phyloP scores from a whole-genome alignment of 1,284 basidiomycete genomes.

The Pterula multifida region DNA sequence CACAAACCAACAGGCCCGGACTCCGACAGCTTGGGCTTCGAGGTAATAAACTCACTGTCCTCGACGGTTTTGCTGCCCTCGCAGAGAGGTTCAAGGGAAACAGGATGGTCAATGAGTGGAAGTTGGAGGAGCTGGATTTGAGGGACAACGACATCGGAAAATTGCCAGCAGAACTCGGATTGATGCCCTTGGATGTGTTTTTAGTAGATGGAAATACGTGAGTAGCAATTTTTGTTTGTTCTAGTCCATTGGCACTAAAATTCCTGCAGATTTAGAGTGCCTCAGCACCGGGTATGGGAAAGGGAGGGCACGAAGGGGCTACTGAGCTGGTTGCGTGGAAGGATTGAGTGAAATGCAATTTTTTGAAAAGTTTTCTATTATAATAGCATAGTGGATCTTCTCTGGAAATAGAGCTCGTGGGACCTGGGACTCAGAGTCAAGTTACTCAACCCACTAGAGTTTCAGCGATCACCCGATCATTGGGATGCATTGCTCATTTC shows the following conservation, averaged over 20 bases:
- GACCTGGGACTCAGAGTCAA: too few species aligned
- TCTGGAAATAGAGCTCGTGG: too few species aligned
- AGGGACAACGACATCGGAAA: constrained; percentile 66
- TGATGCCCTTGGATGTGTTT: constrained; percentile 65
- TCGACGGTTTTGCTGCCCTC: constrained; percentile 49
- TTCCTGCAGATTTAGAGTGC: constrained; percentile 58
- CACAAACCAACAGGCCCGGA: constrained; percentile 28
- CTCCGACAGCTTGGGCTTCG: constrained; percentile 51
- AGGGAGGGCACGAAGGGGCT: constrained; percentile 73
- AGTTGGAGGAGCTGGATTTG: constrained; percentile 67
- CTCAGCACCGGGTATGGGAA: constrained; percentile 68
- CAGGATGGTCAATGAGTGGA: constrained; percentile 50
- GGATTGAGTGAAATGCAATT: constrained; percentile 36
- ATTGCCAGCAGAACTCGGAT: constrained; percentile 54
- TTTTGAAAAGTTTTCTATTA: too few species aligned
- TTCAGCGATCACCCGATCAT: background rate
- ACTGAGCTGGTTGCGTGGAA: constrained; percentile 59
- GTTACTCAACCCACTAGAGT: too few species aligned
- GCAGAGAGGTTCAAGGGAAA: constrained; percentile 53
- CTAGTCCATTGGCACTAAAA: constrained; percentile 5
- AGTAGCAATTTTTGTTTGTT: constrained; percentile 19
- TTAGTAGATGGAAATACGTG: constrained; percentile 76
- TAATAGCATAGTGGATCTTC: too few species aligned
- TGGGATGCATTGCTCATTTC: background rate
- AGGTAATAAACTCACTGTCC: constrained; percentile 48